These are phyloP conservation scores for Flaveria linearis DNA, from an alignment of 129 eudicot species.

Conservation along the genomic window DNA sequence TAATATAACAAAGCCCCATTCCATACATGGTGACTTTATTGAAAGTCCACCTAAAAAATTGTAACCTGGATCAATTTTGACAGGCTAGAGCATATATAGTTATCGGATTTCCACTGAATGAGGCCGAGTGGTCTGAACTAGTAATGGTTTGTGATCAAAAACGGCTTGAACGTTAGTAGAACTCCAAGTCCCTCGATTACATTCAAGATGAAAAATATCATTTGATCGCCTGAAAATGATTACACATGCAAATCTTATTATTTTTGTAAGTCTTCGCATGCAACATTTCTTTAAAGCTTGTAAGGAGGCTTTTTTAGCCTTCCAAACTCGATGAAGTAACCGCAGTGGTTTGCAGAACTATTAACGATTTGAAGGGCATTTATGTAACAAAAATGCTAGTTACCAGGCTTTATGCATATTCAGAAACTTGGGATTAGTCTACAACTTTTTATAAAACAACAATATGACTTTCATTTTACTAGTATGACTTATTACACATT, in stretches of 20 bases:
- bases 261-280: background rate
- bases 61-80: background rate
- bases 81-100: background rate
- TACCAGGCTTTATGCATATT: no score
- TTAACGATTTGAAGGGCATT: no score
- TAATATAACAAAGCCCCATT: background rate
- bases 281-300: background rate
- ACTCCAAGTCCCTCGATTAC: constrained; percentile 54
- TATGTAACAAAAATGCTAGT: no score
- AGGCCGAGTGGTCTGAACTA: background rate
- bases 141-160: constrained; percentile 33
- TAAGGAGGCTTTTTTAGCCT: no score
- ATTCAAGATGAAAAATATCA: constrained; percentile 66
- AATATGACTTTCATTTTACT: no score
- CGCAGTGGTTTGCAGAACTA: no score
- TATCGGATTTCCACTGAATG: background rate
- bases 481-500: no score
- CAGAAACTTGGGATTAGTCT: no score
- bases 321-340: no score
- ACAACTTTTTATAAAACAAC: no score
- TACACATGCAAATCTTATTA: background rate
- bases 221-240: constrained; percentile 54
- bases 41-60: background rate
- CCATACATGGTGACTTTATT: background rate
- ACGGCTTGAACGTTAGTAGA: constrained; percentile 65